Base-by-base conservation (phyloP, 768 basidiomycete genomes). In the Nidularia pulvinata region DNA sequence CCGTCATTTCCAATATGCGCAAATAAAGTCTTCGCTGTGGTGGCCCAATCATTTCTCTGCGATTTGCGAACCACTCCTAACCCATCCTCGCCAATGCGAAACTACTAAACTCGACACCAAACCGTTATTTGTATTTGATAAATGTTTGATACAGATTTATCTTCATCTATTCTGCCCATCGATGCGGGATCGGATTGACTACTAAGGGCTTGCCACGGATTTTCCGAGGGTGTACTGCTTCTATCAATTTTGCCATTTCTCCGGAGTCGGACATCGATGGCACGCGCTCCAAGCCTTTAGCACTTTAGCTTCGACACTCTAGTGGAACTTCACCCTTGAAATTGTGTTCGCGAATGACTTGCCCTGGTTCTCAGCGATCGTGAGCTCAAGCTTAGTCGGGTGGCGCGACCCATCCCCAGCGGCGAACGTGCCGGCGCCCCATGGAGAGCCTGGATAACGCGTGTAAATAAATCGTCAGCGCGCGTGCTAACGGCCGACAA, bases 391-490 rank as follows among this genome's bases (percentile, higher is more conserved):
- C 4, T 62, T 50, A 6, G 70, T 63, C 1, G 85, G 83, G 55
- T 74, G 65, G 54, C 85, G 81, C 4, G 66, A 59, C 3, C 83
- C 84, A 50, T 73, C 67, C 1, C 61, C 36, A 1, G 69, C 77
- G 30, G 84, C 77, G 57, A 79, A 78, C 7, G 86, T 86, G 19
- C 86, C 88, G 16, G 90, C 87, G 42, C 91, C 91, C 82, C 84
- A 93, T 16, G 91, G 82, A 13, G 87, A 87, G 10, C 88, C 88
- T 86, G 57, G 4, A 25, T 48, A 48, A 9, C 51, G 7, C 19
- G 39, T 13, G 3, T 5, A 42, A 10, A 42, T 13, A 3, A 11
- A 42, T 19, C 39, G 16, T 19, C 5, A 42, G 16, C 11, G 5
- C 5, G 16, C 3, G 5, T 11, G 39, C 16, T 42, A 11, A 42